These are phyloP conservation scores for Spergularia marina DNA, from an alignment of 148 eudicot genomes.

Conservation along the genomic window DNA sequence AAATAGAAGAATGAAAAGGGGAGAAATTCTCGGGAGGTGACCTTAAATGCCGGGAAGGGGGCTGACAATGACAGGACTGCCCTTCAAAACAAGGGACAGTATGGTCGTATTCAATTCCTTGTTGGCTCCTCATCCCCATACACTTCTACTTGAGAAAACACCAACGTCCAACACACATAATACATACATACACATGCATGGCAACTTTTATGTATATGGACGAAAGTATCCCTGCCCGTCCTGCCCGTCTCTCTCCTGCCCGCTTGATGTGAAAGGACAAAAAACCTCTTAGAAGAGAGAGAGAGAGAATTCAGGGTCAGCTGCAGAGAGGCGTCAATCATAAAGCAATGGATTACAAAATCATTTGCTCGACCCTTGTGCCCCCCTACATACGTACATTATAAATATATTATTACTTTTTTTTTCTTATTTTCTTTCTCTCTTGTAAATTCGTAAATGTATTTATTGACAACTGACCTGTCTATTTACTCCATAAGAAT, in stretches of 20 bases:
- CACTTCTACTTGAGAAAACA: not conserved
- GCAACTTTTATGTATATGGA: not conserved
- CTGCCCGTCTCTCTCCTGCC: conserved; percentile 1
- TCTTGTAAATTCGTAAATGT: not conserved
- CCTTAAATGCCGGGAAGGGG: conserved; percentile 60
- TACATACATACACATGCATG: conserved; percentile 1
- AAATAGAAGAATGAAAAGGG: not conserved
- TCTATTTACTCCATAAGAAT: not conserved
- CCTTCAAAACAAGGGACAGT: conserved; percentile 33
- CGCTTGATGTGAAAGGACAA: conserved; percentile 13
- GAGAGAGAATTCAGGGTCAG: conserved; percentile 17
- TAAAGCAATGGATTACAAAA: conserved; percentile 78
- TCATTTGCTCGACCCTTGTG: conserved; percentile 48
- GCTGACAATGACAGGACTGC: conserved; percentile 53
- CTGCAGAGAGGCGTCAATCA: conserved; percentile 69
- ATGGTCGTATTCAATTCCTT: conserved; percentile 36
- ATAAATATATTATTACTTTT: not conserved
- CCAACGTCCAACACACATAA: conserved; percentile 6
- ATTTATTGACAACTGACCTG: conserved; percentile 21
- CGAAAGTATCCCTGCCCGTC: not conserved
- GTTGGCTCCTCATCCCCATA: conserved; percentile 25
- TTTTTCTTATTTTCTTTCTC: conserved; percentile 9
- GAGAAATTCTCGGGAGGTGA: conserved; percentile 48
- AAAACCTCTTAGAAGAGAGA: not conserved
- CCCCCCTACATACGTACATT: not conserved